Evolutionary conservation across 805 yeast species (phyloP), one percentile per base, ranked within the genome.

Genomic region (Pichia gijzeniarum): DNA sequence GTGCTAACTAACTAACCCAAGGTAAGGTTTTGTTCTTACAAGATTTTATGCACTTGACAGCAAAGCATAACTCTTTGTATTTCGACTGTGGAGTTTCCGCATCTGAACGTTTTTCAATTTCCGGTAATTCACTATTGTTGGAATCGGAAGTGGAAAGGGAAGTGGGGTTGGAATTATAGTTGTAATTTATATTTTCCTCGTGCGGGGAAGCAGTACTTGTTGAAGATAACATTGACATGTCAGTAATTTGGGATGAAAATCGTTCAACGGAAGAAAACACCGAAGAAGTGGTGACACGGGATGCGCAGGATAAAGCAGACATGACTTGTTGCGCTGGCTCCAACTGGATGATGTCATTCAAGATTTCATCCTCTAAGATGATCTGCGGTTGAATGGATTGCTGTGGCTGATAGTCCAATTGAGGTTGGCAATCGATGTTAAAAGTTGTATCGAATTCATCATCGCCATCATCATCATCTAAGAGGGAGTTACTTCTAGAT

Each of bases 1-100:
- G 10, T 25, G 28, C 28, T n/a, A 2, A 32, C 55, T 18, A 46
- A 17, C 18, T 17, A 10, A 28, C 17, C 41, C 41, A 42, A 5
- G 48, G 44, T 16, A 40, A 17, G 3, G 53, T 48, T 25, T 44
- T 47, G 13, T 47, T 44, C n/a, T 44, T 51, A 35, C 61, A 56
- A 25, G 56, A 50, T 31, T 48, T 55, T 41, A 62, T 57, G 44
- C 67, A 62, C 40, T 55, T 55, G 20, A 62, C 40, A 16, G 59
- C 57, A 48, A 51, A 58, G 0, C 58, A 49, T 25, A 62, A 45
- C 36, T 62, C 65, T 38, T 54, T 56, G 35, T 57, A 56, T 25
- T 52, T 43, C 31, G 48, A 18, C 40, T 49, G 25, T 5, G 19
- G 16, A 20, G 28, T n/a, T 30, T 13, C 17, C 30, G 35, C 44